These are phyloP conservation scores for Aspergillus sclerotiicarbonarius DNA, from an alignment of 495 filamentous ascomycete genomes.

Conservation along the genomic window DNA sequence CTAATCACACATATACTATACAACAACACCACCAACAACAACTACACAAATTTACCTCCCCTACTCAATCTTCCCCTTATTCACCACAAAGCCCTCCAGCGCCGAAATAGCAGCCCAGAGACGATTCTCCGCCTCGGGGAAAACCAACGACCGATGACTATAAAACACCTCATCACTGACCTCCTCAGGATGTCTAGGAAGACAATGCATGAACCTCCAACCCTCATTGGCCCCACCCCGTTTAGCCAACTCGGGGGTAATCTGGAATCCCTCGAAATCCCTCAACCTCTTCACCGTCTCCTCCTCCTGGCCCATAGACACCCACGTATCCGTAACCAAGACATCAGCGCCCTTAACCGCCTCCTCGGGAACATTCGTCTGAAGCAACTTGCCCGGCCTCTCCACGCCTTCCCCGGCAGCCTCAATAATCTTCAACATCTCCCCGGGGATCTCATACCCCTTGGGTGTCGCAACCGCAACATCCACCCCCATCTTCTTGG, in stretches of 20 bases:
- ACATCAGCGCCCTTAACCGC: constrained; percentile 87
- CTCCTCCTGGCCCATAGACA: constrained; percentile 94
- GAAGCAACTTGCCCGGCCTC: constrained; percentile 62
- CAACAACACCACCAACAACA: neutral
- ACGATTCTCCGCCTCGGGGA: constrained; percentile 90
- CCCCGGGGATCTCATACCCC: constrained; percentile 71
- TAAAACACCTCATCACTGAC: constrained; percentile 95
- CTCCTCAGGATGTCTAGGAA: constrained; percentile 92
- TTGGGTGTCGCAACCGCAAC: constrained; percentile 81
- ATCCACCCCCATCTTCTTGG: constrained; percentile 80
- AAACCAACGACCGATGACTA: constrained; percentile 75
- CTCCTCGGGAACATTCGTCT: constrained; percentile 80
- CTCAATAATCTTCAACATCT: constrained; percentile 68
- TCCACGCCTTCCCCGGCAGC: constrained; percentile 54
- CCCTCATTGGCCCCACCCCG: constrained; percentile 80
- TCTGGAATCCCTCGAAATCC: constrained; percentile 86
- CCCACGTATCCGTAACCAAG: constrained; percentile 94
- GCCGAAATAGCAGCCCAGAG: constrained; percentile 85
- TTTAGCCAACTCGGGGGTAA: constrained; percentile 77
- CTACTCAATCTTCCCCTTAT: constrained; percentile 71
- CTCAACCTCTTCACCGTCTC: constrained; percentile 72
- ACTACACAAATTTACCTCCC: too few species aligned
- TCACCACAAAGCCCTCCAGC: constrained; percentile 86
- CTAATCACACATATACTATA: neutral
- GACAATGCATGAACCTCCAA: constrained; percentile 99